Base-by-base conservation (phyloP, 148 eudicot species). In the Selenicereus undatus region DNA sequence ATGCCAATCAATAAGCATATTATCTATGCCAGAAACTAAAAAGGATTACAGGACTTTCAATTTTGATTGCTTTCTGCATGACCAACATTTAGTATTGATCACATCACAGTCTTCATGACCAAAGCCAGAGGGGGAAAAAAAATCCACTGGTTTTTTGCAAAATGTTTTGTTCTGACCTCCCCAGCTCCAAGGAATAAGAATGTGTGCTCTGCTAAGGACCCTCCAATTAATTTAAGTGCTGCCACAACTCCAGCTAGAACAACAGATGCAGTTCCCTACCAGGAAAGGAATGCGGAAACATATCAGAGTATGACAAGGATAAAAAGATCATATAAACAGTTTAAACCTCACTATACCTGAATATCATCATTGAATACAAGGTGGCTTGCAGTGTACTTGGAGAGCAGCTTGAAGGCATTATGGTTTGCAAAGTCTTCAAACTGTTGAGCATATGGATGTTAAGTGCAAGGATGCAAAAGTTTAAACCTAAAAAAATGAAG, bases 371-470 rank as follows among this genome's bases (percentile, higher is more conserved):
- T 95, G 85, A 95, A 95, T 60, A 95, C 94, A 72, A 95, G 90
- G 89, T 95, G 98, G 70, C 90, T 90, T 18, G 87, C 89, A 18
- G 90, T 73, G 81, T 95, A 95, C 80, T 86, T 93, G 24, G 93
- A 88, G 80, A 95, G 89, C 87, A 95, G 86, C 82, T 88, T 95
- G 86, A 95, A 95, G 77, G 98, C 98, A 85, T 95, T 93, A 90
- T 95, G 98, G 87, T 95, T 95, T 76, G 98, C 97, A 81, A 95
- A 95, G 84, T 95, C 98, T 82, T 95, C 98, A 87, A 91, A 95
- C 97, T 95, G 52, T 29, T 21, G 39, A 17, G 13, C 43, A 56
- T 43, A 39, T 29, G 51, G 13, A 17, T 54, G 60, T 48, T 48
- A 48, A 54, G 60, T 17, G 75, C 16, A 43, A 50, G 8, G 64